These are phyloP conservation scores for Suhomyces wounanorum DNA, from an alignment of 1,139 yeast genomes.

Conservation along the genomic window DNA sequence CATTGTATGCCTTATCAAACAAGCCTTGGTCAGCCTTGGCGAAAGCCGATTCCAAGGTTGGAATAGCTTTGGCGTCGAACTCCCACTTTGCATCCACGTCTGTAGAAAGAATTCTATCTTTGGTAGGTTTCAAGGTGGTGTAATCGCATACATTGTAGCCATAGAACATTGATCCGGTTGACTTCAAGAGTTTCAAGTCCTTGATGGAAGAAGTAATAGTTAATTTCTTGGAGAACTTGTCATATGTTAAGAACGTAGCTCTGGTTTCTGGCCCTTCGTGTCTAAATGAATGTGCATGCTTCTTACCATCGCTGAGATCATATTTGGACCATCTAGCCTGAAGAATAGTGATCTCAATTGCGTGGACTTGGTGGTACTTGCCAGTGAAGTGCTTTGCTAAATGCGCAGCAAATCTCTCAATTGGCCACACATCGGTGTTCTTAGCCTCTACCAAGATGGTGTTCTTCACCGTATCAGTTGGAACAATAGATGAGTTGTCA, in stretches of 20 bases:
- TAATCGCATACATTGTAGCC: constrained; percentile 84
- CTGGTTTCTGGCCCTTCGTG: constrained; percentile 85
- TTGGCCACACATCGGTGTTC: constrained; percentile 81
- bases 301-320: constrained; percentile 62
- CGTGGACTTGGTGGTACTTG: constrained; percentile 76
- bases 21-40: constrained; percentile 59
- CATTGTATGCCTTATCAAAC: constrained; percentile 61
- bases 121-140: constrained; percentile 81
- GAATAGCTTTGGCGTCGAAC: constrained; percentile 53
- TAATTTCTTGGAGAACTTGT: constrained; percentile 50
- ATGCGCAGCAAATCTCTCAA: constrained; percentile 85
- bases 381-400: constrained; percentile 76
- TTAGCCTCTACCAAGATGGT: constrained; percentile 83
- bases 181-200: constrained; percentile 84
- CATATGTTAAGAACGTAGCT: constrained; percentile 56
- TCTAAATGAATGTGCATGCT: constrained; percentile 80
- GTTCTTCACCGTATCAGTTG: constrained; percentile 93
- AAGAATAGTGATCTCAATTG: constrained; percentile 63
- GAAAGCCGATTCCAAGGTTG: constrained; percentile 52
- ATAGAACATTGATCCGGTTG: constrained; percentile 93
- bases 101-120: constrained; percentile 83
- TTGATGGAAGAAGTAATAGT: constrained; percentile 68
- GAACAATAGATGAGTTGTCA: constrained; percentile 84
- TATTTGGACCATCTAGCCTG: constrained; percentile 82
- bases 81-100: constrained; percentile 80